phyloP scores from a whole-genome alignment of 2,329 filamentous ascomycete species.

The Shiraia sp. region DNA sequence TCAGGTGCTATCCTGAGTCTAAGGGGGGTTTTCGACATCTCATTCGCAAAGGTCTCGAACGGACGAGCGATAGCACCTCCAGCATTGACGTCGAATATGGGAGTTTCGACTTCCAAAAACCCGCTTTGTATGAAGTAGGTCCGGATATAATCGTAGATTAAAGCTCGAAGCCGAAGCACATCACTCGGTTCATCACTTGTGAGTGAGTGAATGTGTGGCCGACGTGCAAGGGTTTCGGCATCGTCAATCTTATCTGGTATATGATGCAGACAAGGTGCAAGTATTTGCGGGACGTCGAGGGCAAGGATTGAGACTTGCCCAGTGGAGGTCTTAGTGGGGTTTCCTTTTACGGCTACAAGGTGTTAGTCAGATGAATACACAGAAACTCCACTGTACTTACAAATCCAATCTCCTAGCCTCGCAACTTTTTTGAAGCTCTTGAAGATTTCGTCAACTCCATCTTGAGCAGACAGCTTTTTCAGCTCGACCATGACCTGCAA shows the following conservation, averaged over 20 bases:
- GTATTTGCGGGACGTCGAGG: slow-evolving; percentile 67
- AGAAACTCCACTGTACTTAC: slow-evolving; percentile 55
- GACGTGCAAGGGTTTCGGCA: slow-evolving; percentile 71
- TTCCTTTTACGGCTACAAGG: slow-evolving; percentile 66
- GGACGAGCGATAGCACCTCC: slow-evolving; percentile 88
- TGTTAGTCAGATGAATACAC: slow-evolving; percentile 12
- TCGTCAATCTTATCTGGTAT: slow-evolving; percentile 73
- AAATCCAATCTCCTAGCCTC: slow-evolving; percentile 80
- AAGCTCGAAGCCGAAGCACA: slow-evolving; percentile 72
- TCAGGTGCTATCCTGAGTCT: slow-evolving; percentile 90
- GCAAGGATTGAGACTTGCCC: slow-evolving; percentile 78
- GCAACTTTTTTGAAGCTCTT: slow-evolving; percentile 68
- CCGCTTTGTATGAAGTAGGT: slow-evolving; percentile 70
- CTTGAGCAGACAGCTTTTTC: slow-evolving; percentile 50
- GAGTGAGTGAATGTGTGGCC: slow-evolving; percentile 85
- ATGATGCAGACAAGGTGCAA: slow-evolving; percentile 78
- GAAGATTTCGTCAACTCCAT: slow-evolving; percentile 51
- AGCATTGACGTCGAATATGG: slow-evolving; percentile 78
- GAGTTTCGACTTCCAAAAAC: slow-evolving; percentile 89
- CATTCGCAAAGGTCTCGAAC: slow-evolving; percentile 78
- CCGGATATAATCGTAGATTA: slow-evolving; percentile 74
- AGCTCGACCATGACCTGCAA: slow-evolving; percentile 79
- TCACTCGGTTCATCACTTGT: slow-evolving; percentile 71
- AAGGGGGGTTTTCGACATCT: slow-evolving; percentile 72
- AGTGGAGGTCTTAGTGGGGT: slow-evolving; percentile 68